These are phyloP conservation scores for Phytophthora europaea DNA, from an alignment of 352 stramenopile species.

Conservation along the genomic window DNA sequence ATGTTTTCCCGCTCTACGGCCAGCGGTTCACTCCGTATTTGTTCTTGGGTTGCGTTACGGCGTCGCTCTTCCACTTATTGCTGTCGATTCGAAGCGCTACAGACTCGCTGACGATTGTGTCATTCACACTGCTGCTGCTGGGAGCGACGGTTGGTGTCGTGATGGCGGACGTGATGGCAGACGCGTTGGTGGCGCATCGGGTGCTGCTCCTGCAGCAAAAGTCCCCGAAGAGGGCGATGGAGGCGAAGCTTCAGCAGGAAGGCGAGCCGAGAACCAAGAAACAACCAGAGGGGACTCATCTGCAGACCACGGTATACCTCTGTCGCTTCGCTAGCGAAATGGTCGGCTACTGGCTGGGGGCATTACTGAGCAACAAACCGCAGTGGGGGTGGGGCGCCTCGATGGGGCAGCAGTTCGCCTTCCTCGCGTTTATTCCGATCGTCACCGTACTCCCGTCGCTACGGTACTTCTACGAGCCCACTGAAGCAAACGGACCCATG, in stretches of 20 bases:
- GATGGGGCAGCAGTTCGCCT: constrained; percentile 72
- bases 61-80: constrained; percentile 67
- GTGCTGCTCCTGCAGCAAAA: constrained; percentile 47
- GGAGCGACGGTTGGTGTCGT: constrained; percentile 80
- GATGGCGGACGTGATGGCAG: constrained; percentile 87
- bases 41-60: constrained; percentile 66
- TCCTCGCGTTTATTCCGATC: constrained; percentile 70
- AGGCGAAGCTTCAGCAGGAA: constrained; percentile 28
- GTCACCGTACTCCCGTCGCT: constrained; percentile 67
- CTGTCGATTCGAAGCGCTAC: constrained; percentile 44
- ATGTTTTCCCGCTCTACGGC: constrained; percentile 63
- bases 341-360: constrained; percentile 76
- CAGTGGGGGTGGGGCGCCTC: constrained; percentile 66
- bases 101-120: constrained; percentile 56
- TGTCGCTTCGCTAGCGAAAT: constrained; percentile 86
- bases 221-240: constrained; percentile 19
- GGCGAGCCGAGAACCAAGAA: constrained; percentile 33
- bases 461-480: constrained; percentile 66
- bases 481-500: constrained; percentile 32
- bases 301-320: constrained; percentile 81
- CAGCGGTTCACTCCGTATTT: constrained; percentile 85
- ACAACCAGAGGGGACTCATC: constrained; percentile 47
- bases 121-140: constrained; percentile 77
- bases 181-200: constrained; percentile 73
- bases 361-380: constrained; percentile 64